Percentiles rank a stretch among this genome's conserved stretches.
phyloP scores from a whole-genome alignment of 495 filamentous ascomycete genomes.

The Aeminium ludgeri region DNA sequence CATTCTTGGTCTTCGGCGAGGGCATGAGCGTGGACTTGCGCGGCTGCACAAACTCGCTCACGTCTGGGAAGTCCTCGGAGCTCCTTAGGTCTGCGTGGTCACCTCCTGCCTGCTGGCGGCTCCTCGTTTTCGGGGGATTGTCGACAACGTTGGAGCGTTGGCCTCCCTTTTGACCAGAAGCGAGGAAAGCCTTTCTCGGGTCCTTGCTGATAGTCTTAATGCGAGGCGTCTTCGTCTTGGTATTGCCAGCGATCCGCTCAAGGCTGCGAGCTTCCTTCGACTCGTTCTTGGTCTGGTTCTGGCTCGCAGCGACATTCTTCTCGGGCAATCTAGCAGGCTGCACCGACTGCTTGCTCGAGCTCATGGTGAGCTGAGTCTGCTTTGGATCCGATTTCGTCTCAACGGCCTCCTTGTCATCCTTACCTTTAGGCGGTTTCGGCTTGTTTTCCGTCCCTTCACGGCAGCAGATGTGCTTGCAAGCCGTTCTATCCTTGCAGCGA shows the following conservation, averaged over 20 bases:
- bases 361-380: constrained; percentile 13
- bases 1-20: too few relatives aligned
- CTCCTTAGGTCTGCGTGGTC: background rate
- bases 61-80: background rate
- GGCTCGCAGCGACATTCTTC: background rate
- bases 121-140: background rate
- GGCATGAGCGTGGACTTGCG: too few relatives aligned
- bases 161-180: background rate
- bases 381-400: constrained; percentile 3
- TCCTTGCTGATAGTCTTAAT: background rate
- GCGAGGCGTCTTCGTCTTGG: constrained; percentile 6
- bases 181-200: background rate
- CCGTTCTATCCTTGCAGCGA: constrained; percentile 57
- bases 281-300: background rate
- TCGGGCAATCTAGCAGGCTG: background rate
- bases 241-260: constrained; percentile 7
- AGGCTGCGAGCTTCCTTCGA: constrained; percentile 4
- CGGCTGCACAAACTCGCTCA: too few relatives aligned
- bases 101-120: background rate
- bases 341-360: constrained; percentile 1
- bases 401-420: constrained; percentile 4
- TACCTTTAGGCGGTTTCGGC: constrained; percentile 32
- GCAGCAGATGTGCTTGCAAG: constrained; percentile 74
- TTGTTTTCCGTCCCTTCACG: constrained; percentile 71
- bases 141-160: constrained; percentile 1